Evolutionary conservation across 768 basidiomycete genomes (phyloP).

Genomic region (Boletus vinaceobasis): DNA sequence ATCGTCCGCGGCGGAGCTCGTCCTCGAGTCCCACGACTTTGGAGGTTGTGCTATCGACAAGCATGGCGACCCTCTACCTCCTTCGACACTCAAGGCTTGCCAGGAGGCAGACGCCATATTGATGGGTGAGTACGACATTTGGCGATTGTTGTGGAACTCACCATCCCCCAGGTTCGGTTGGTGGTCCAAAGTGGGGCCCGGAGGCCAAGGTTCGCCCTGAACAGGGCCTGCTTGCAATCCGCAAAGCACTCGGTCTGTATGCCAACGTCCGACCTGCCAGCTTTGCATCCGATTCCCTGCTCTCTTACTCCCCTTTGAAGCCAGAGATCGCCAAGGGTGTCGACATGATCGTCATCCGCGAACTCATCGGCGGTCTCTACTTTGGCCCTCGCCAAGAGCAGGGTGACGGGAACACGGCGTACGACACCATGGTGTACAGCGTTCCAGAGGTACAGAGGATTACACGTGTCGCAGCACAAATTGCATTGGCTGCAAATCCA

Average conservation of each 20-base stretch:
- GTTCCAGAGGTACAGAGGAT: slow-evolving; percentile 90
- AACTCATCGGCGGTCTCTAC: slow-evolving; percentile 95
- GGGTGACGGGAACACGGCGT: slow-evolving; percentile 68
- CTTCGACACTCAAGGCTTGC: slow-evolving; percentile 83
- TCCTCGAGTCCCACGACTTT: slow-evolving; percentile 74
- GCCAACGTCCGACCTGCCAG: slow-evolving; percentile 98
- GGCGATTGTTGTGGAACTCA: neutral
- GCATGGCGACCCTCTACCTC: slow-evolving; percentile 79
- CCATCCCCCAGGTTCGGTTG: slow-evolving; percentile 74
- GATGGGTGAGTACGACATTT: slow-evolving; percentile 63
- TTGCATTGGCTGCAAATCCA: slow-evolving; percentile 78
- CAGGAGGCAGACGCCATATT: slow-evolving; percentile 92
- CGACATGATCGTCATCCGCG: slow-evolving; percentile 91
- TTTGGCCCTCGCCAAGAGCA: slow-evolving; percentile 93
- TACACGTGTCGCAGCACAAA: slow-evolving; percentile 91
- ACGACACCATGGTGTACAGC: slow-evolving; percentile 93
- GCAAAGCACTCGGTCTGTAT: slow-evolving; percentile 92
- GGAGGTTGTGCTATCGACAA: slow-evolving; percentile 94
- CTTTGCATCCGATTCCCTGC: slow-evolving; percentile 87
- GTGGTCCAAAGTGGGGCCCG: slow-evolving; percentile 99
- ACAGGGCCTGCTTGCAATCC: slow-evolving; percentile 79
- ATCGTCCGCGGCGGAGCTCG: slow-evolving; percentile 64
- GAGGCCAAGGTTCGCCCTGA: slow-evolving; percentile 87
- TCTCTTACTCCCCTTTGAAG: slow-evolving; percentile 86
- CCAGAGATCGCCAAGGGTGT: slow-evolving; percentile 78